These are phyloP conservation scores for Neurospora sp. DNA, from an alignment of 495 filamentous ascomycete genomes.

Conservation along the genomic window DNA sequence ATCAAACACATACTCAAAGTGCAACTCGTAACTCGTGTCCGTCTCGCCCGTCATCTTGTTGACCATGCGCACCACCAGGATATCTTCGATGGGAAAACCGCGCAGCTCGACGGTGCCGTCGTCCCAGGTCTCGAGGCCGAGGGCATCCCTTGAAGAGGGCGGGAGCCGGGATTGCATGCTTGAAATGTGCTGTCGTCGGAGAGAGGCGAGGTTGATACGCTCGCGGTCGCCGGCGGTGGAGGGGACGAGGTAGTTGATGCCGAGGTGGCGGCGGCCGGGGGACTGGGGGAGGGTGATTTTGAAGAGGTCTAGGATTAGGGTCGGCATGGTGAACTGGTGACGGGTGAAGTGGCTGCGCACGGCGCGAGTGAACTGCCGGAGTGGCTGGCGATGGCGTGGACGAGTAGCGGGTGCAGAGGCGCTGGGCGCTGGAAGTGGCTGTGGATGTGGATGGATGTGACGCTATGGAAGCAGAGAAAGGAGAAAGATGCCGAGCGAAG, in stretches of 20 bases:
- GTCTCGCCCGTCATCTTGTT: neutral
- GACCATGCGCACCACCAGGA: neutral
- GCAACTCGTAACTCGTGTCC: neutral
- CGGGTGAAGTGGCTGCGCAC: neutral
- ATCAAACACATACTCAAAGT: neutral
- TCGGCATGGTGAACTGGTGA: neutral
- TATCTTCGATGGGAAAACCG: neutral
- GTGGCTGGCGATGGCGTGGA: neutral
- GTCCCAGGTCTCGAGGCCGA: neutral
- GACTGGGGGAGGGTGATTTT: neutral
- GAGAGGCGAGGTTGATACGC: neutral
- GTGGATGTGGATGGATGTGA: neutral
- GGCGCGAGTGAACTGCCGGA: neutral
- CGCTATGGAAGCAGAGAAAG: neutral
- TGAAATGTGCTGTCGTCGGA: neutral
- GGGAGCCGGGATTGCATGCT: neutral
- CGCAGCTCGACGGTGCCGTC: neutral
- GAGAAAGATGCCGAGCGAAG: neutral
- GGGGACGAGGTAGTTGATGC: neutral
- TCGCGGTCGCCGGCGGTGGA: neutral
- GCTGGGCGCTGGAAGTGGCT: neutral
- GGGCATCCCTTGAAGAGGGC: neutral
- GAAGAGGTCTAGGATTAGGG: neutral
- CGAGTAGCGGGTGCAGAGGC: neutral
- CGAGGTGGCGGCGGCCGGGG: neutral